These are phyloP conservation scores for Calycina marina DNA, from an alignment of 2,329 filamentous ascomycete genomes.

Conservation along the genomic window DNA sequence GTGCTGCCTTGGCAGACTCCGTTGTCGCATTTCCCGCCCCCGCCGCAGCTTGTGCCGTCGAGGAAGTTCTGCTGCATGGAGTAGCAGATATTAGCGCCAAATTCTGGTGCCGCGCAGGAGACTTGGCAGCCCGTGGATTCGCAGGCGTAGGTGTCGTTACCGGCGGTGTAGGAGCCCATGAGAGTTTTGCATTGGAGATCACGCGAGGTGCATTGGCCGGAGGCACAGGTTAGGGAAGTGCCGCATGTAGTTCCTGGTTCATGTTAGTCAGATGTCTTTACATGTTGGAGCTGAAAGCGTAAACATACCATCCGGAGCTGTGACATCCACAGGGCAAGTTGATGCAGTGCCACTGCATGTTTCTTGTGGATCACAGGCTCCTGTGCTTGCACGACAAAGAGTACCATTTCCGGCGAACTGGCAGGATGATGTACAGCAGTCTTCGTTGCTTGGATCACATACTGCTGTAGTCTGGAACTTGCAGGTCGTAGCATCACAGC, in stretches of 20 bases:
- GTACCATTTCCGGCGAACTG: conserved; percentile 51
- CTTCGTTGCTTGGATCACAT: conserved; percentile 71
- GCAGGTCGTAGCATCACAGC: conserved; percentile 79
- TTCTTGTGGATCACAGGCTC: conserved; percentile 75
- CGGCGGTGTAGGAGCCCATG: conserved; percentile 59
- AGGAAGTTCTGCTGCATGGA: conserved; percentile 81
- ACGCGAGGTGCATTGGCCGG: conserved; percentile 86
- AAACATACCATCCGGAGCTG: conserved; percentile 46
- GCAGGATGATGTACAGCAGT: conserved; percentile 58
- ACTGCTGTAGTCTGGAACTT: conserved; percentile 59
- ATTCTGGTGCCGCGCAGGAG: conserved; percentile 55
- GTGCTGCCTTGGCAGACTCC: conserved; percentile 63
- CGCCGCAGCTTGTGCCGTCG: conserved; percentile 75
- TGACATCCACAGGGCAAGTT: conserved; percentile 60
- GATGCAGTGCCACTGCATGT: conserved; percentile 60
- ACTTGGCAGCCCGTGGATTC: conserved; percentile 58
- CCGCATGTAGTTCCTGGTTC: conserved; percentile 48
- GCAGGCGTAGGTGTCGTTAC: conserved; percentile 72
- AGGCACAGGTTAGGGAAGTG: conserved; percentile 58
- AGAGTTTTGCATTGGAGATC: conserved; percentile 78
- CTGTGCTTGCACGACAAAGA: conserved; percentile 68
- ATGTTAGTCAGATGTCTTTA: conserved; percentile 7
- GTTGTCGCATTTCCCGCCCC: conserved; percentile 65
- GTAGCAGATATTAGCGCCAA: conserved; percentile 52
- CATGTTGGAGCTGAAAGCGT: background rate